Evolutionary conservation across 352 stramenopile genomes (phyloP), one percentile per base, ranked within the genome.

Genomic region (Globisporangium lucens): DNA sequence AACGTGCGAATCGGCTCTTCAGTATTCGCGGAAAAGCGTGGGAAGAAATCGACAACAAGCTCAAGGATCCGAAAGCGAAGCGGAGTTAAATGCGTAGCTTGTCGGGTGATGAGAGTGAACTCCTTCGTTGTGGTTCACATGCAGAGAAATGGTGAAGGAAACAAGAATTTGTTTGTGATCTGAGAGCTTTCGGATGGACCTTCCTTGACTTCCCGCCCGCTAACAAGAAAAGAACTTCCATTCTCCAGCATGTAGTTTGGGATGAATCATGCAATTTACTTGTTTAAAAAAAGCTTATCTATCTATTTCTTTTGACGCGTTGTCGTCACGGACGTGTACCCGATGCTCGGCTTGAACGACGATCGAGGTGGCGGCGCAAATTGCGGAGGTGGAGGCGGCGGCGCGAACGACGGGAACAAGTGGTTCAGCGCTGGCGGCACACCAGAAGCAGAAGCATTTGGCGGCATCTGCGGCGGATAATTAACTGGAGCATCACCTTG

Each of bases 1-100:
- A 99, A 75, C 85, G 97, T 56, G 97, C 97, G 0, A 73, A 80
- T 57, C 79, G 97, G 24, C 76, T 99, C 41, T 94, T 98, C 47
- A 89, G 92, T 56, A 89, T 97, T 41, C 98, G 97, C 64, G 93
- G 97, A 56, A 97, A 97, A 68, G 52, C 75, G 12, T 88, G 91
- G 75, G 88, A 98, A 15, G 82, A 98, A 58, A 94, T 99, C 43
- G 77, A 91, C n/a, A 62, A 66, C 53, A 94, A 93, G 61, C 66
- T 95, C 55, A 93, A 91, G 66, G 77, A 84, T 46, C 75, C 75
- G 51, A 90, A 87, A 68, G 65, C 73, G 5, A 58, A 59, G 15
- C 55, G 51, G 43, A 56, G 41, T 61, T 57, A 62, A 12, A 51
- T 24, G 22, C 17, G 2, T 24, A 51, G 43, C 17, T 51, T 6